These are phyloP conservation scores for Mycena rosella DNA, from an alignment of 768 basidiomycete genomes.

Conservation along the genomic window DNA sequence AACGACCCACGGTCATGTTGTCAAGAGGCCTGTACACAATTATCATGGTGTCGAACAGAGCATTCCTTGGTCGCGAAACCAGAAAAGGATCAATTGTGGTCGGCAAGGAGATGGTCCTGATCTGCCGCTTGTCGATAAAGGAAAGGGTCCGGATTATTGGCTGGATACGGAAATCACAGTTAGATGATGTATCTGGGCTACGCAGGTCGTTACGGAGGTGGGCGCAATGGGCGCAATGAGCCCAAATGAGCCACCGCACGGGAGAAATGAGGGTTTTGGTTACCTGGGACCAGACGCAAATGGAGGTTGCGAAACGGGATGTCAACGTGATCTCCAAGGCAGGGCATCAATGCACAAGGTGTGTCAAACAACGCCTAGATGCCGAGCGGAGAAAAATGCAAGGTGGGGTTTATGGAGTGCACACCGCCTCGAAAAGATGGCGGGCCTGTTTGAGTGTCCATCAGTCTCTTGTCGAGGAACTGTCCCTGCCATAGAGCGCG, in stretches of 20 bases:
- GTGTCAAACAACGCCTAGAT: slow-evolving; percentile 18
- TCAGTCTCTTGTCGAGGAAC: slow-evolving; percentile 13
- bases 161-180: slow-evolving; percentile 20
- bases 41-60: slow-evolving; percentile 53
- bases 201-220: neutral
- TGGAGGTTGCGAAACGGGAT: slow-evolving; percentile 36
- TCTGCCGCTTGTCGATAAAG: slow-evolving; percentile 45
- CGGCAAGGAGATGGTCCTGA: slow-evolving; percentile 72
- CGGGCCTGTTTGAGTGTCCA: slow-evolving; percentile 26
- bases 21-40: slow-evolving; percentile 55
- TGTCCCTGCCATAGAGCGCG: slow-evolving; percentile 22
- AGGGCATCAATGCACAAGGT: slow-evolving; percentile 25
- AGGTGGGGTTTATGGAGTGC: too few species aligned
- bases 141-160: slow-evolving; percentile 25
- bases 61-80: slow-evolving; percentile 55
- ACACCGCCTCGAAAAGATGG: slow-evolving; percentile 26
- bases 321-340: slow-evolving; percentile 31
- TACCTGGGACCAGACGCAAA: slow-evolving; percentile 13
- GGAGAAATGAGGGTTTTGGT: slow-evolving; percentile 1
- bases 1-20: slow-evolving; percentile 70
- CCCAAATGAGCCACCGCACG: too few species aligned
- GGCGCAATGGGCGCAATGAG: neutral
- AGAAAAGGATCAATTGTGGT: slow-evolving; percentile 62
- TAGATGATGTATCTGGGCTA: neutral
- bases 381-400: slow-evolving; percentile 3